Evolutionary conservation across 2,329 filamentous ascomycete species (phyloP).

Genomic region (Lecanicillium sp.): DNA sequence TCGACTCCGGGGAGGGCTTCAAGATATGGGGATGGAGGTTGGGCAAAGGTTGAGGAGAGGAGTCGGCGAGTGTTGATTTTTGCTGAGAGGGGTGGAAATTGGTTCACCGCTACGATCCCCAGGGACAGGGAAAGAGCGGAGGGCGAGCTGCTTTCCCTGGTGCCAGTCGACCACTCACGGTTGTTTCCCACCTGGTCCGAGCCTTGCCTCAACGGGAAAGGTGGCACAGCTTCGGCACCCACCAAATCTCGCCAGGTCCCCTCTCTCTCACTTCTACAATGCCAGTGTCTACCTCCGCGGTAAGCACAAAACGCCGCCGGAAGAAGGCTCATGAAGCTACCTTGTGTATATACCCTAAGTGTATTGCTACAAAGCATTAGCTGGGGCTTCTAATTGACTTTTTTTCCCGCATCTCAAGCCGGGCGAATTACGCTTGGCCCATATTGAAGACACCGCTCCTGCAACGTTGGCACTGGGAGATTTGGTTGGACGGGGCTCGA

Average conservation of each 20-base stretch:
- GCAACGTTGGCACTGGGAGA: constrained; percentile 3
- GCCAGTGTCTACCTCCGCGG: too few species aligned
- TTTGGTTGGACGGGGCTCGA: constrained; percentile 5
- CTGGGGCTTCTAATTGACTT: too few species aligned
- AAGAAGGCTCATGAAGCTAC: too few species aligned
- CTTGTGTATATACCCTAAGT: too few species aligned
- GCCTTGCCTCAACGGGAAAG: constrained; percentile 21
- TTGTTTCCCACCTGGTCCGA: constrained; percentile 25
- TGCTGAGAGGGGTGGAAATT: constrained; percentile 15
- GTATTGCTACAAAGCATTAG: too few species aligned
- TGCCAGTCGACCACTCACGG: constrained; percentile 16
- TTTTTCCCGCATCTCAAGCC: too few species aligned
- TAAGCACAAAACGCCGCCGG: too few species aligned
- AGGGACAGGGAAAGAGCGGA: constrained; percentile 15
- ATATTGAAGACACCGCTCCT: too few species aligned
- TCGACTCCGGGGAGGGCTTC: constrained; percentile 19
- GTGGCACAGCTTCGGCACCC: constrained; percentile 12
- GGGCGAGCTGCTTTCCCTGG: constrained; percentile 4
- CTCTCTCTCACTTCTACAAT: too few species aligned
- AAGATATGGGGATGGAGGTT: constrained; percentile 15
- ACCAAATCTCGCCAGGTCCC: constrained; percentile 4
- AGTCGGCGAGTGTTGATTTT: constrained; percentile 17
- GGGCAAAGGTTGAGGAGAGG: constrained; percentile 13
- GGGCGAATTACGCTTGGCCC: background rate
- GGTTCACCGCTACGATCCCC: constrained; percentile 20